Conservation (phyloP, 164 flowering plant species). For the Tetrastigma voinierianum region DNA sequence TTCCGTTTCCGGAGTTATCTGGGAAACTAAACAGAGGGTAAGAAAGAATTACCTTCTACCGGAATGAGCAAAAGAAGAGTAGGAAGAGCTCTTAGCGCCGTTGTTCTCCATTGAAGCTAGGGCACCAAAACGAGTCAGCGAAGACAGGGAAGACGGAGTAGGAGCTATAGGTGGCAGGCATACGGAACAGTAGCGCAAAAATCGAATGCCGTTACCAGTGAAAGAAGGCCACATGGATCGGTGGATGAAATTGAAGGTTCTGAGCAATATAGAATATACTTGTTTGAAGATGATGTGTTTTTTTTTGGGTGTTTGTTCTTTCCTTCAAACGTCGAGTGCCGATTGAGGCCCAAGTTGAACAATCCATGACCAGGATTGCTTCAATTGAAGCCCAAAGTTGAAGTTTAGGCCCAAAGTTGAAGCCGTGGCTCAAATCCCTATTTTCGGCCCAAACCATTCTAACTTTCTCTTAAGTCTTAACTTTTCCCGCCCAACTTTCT, state of each 20-base stretch:
- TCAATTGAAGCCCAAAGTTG: too few relatives aligned
- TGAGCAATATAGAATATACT: too few relatives aligned
- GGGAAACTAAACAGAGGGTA: neutral
- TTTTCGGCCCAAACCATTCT: too few relatives aligned
- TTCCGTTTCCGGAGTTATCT: neutral
- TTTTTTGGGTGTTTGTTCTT: too few relatives aligned
- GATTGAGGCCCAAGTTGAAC: too few relatives aligned
- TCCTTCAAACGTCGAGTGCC: too few relatives aligned
- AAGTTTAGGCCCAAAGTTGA: too few relatives aligned
- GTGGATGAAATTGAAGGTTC: neutral
- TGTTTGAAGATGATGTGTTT: too few relatives aligned
- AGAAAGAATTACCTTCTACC: conserved; percentile 22
- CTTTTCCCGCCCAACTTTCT: too few relatives aligned
- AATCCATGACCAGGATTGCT: too few relatives aligned
- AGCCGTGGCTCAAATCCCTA: too few relatives aligned
- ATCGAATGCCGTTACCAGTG: conserved; percentile 2
- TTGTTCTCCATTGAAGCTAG: conserved; percentile 17
- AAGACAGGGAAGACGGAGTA: neutral
- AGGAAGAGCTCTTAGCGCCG: conserved; percentile 12
- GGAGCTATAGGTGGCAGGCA: conserved; percentile 4
- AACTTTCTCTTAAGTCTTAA: too few relatives aligned
- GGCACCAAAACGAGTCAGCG: conserved; percentile 5
- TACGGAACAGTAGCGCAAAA: conserved; percentile 12
- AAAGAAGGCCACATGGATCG: conserved; percentile 4
- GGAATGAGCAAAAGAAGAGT: conserved; percentile 35